Evolutionary conservation across 2,329 filamentous ascomycete species (phyloP).

Genomic region (Juglanconis juglandina): DNA sequence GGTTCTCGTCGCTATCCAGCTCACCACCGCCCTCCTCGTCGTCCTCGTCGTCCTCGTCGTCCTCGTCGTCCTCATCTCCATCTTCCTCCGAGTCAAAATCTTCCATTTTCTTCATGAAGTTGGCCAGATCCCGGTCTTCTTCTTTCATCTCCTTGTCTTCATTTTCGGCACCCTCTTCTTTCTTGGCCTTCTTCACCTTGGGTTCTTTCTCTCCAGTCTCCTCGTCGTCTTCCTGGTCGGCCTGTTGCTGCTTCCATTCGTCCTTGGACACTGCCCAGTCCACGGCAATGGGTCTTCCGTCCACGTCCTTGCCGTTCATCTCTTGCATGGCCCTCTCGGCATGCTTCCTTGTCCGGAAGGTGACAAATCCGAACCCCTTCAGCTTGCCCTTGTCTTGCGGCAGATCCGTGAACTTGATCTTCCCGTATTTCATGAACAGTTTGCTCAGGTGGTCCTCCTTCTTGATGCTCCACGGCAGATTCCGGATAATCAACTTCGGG

Average conservation of each 20-base stretch:
- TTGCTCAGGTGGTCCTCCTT: conserved; percentile 73
- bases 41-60: conserved; percentile 42
- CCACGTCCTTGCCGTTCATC: conserved; percentile 85
- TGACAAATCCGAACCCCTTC: conserved; percentile 89
- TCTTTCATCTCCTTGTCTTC: conserved; percentile 33
- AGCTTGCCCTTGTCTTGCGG: conserved; percentile 75
- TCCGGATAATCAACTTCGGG: conserved; percentile 82
- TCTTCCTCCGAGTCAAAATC: conserved; percentile 58
- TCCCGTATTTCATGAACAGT: conserved; percentile 84
- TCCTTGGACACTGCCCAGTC: conserved; percentile 96
- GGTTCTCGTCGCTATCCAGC: conserved; percentile 40
- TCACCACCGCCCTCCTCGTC: conserved; percentile 42
- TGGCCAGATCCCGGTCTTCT: conserved; percentile 41
- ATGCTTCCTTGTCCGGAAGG: conserved; percentile 82
- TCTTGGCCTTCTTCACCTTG: conserved; percentile 35
- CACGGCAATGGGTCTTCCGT: conserved; percentile 83
- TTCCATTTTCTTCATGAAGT: conserved; percentile 57
- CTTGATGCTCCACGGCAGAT: conserved; percentile 94
- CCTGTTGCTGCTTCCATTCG: conserved; percentile 69
- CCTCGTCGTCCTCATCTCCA: conserved; percentile 41
- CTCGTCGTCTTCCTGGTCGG: conserved; percentile 36
- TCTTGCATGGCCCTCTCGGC: conserved; percentile 82
- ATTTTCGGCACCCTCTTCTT: conserved; percentile 34
- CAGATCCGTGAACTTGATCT: conserved; percentile 82
- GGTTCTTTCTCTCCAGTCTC: conserved; percentile 29